Percentiles rank a stretch among this genome's conserved stretches.
These are phyloP conservation scores for Aspergillus homomorphus DNA, from an alignment of 495 filamentous ascomycete species.

Conservation along the genomic window DNA sequence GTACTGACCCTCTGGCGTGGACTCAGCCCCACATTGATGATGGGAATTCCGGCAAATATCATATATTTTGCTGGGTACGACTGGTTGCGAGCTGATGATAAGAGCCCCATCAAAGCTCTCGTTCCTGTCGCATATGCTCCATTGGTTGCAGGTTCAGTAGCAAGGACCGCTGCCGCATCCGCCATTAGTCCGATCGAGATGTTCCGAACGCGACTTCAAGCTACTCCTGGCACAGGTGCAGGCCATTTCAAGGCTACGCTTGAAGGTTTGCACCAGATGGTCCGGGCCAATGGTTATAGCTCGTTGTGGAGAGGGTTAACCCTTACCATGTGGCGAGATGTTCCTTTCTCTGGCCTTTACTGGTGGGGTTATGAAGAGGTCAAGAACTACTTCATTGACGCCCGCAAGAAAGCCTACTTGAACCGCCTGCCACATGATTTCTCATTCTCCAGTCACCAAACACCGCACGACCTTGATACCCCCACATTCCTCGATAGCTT, in stretches of 20 bases:
- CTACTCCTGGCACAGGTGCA: slow-evolving; percentile 52
- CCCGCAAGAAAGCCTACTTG: slow-evolving; percentile 51
- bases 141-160: slow-evolving; percentile 72
- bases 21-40: slow-evolving; percentile 84
- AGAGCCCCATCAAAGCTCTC: slow-evolving; percentile 61
- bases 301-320: slow-evolving; percentile 92
- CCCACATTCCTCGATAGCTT: slow-evolving; percentile 85
- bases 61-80: slow-evolving; percentile 99
- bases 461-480: slow-evolving; percentile 42
- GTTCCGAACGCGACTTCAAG: slow-evolving; percentile 90
- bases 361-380: slow-evolving; percentile 96
- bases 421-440: slow-evolving; percentile 21
- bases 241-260: slow-evolving; percentile 73
- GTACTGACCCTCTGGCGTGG: slow-evolving; percentile 86
- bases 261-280: slow-evolving; percentile 73
- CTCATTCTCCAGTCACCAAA: slow-evolving; percentile 7
- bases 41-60: slow-evolving; percentile 93
- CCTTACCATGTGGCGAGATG: slow-evolving; percentile 92
- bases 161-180: slow-evolving; percentile 75
- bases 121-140: slow-evolving; percentile 68
- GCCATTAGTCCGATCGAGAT: slow-evolving; percentile 91
- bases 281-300: slow-evolving; percentile 65
- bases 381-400: slow-evolving; percentile 60
- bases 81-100: slow-evolving; percentile 70
- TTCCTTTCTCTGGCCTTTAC: slow-evolving; percentile 94